Evolutionary conservation across 208 protist genomes (phyloP).

Genomic region (Trypanosoma boissoni): DNA sequence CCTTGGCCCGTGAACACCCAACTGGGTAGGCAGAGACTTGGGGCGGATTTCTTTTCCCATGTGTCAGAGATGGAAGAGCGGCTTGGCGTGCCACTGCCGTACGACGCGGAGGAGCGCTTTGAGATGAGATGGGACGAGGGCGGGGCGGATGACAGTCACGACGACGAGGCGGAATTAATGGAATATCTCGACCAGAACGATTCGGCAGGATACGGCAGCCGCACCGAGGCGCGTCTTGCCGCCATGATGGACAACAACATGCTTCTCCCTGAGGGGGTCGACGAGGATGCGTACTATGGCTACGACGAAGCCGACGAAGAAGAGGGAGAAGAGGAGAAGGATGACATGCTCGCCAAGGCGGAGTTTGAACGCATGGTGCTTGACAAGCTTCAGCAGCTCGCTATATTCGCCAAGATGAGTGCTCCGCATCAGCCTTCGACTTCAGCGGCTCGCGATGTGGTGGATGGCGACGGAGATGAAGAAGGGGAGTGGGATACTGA

Average conservation of each 20-base stretch:
- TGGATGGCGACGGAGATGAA: conserved; percentile 2
- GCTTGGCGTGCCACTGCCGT: conserved; percentile 4
- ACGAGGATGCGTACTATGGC: conserved; percentile 10
- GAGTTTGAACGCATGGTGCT: conserved; percentile 30
- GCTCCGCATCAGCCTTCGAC: too few relatives aligned
- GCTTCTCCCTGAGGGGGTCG: conserved; percentile 29
- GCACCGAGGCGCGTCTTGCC: conserved; percentile 41
- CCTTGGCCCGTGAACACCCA: conserved; percentile 8
- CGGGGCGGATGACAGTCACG: conserved; percentile 25
- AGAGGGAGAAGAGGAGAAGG: conserved; percentile 13
- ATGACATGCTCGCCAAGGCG: conserved; percentile 13
- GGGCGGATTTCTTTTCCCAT: conserved; percentile 18
- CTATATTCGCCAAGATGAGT: conserved; percentile 4
- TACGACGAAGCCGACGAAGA: conserved; percentile 24
- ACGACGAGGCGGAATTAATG: conserved; percentile 67
- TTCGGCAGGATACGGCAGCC: conserved; percentile 39
- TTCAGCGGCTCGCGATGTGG: neutral
- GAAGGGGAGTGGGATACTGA: conserved; percentile 22
- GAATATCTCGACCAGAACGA: conserved; percentile 76
- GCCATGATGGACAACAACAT: conserved; percentile 24
- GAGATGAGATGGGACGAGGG: conserved; percentile 26
- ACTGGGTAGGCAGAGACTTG: neutral
- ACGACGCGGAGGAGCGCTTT: conserved; percentile 32
- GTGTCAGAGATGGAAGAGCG: conserved; percentile 21
- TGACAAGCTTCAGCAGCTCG: conserved; percentile 20